phyloP scores from a whole-genome alignment of 176 grass and related monocot genomes.

The Musa troglodytarum region DNA sequence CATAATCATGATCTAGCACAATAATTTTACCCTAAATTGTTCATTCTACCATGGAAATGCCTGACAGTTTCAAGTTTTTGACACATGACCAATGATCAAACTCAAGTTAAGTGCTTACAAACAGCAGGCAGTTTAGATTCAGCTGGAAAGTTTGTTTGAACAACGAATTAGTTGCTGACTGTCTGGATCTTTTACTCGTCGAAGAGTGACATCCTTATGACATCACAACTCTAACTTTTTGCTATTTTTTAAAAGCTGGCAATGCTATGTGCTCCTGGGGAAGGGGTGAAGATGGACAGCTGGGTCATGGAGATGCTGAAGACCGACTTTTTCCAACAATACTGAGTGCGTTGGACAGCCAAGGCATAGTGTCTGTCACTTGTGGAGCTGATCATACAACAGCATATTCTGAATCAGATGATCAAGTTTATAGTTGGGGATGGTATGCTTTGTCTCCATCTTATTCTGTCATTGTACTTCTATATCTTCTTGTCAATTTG shows the following conservation, averaged over 20 bases:
- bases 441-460: slow-evolving; percentile 28
- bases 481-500: neutral
- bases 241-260: slow-evolving; percentile 42
- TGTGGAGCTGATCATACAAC: slow-evolving; percentile 98
- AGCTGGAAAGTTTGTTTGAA: neutral
- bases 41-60: neutral
- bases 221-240: neutral
- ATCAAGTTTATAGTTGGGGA: slow-evolving; percentile 91
- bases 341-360: slow-evolving; percentile 51
- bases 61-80: neutral
- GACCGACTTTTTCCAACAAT: slow-evolving; percentile 77
- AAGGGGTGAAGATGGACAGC: slow-evolving; percentile 94
- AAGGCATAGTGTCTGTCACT: slow-evolving; percentile 55
- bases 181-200: neutral
- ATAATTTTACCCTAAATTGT: neutral
- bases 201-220: neutral
- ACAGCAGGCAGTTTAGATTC: neutral
- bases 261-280: slow-evolving; percentile 92
- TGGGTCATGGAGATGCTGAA: slow-evolving; percentile 92
- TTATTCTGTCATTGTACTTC: neutral
- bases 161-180: neutral
- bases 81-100: neutral
- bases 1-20: neutral
- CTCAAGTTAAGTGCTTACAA: neutral
- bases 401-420: slow-evolving; percentile 65